phyloP scores from a whole-genome alignment of 352 stramenopile genomes.

The Plasmopara viticola region DNA sequence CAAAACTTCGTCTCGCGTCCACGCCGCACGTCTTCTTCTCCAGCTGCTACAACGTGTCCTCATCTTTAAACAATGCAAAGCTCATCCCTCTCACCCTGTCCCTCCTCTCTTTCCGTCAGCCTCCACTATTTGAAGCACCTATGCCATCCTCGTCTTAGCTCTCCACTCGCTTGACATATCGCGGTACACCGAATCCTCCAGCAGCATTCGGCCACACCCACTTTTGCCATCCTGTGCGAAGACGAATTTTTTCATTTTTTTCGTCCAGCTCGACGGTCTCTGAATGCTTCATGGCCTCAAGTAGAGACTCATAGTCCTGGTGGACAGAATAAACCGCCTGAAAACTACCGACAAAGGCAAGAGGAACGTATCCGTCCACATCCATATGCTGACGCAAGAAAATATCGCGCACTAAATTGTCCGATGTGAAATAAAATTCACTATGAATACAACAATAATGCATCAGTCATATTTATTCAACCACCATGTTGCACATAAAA shows the following conservation, averaged over 20 bases:
- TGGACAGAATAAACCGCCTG: constrained; percentile 82
- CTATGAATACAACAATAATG: constrained; percentile 17
- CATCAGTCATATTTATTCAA: background rate
- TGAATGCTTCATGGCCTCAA: constrained; percentile 64
- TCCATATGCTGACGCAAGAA: constrained; percentile 85
- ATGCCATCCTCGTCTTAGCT: constrained; percentile 24
- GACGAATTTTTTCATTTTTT: constrained; percentile 86
- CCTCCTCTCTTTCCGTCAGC: background rate
- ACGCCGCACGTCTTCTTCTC: background rate
- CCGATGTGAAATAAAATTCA: constrained; percentile 84
- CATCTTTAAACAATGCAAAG: background rate
- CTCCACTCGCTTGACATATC: constrained; percentile 80
- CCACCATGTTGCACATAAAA: no score
- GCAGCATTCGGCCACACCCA: constrained; percentile 87
- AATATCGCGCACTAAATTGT: constrained; percentile 81
- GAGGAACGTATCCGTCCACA: constrained; percentile 80
- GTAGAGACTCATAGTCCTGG: constrained; percentile 77
- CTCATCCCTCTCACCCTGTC: background rate
- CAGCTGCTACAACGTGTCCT: background rate
- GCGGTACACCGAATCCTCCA: constrained; percentile 79
- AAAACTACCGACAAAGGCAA: constrained; percentile 87
- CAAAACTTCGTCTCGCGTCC: constrained; percentile 3
- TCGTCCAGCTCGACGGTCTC: constrained; percentile 74
- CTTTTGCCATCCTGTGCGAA: constrained; percentile 79
- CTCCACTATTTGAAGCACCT: constrained; percentile 12